Base-by-base conservation (phyloP, 495 filamentous ascomycete genomes). In the Talaromyces ruber region DNA sequence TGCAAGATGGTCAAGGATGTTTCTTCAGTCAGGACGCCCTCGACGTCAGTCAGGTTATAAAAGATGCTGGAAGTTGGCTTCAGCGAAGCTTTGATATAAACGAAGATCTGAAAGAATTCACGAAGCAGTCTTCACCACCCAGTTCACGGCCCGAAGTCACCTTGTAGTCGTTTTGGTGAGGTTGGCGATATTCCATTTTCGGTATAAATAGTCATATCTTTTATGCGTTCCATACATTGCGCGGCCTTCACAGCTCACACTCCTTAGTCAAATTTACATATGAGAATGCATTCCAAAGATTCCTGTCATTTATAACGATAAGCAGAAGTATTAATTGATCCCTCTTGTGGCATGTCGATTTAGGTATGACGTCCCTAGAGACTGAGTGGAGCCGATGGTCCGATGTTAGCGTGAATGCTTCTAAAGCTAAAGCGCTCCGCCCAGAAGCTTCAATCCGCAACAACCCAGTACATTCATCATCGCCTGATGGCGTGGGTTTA, bases 11-110 rank as follows among this genome's bases (percentile, higher is more conserved):
- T 8, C 77, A 78, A 63, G 71, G 68, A 11, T 67, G 39, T 12
- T 22, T 65, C 9, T 62, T 63, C 14, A 67, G 64, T 26, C 55
- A 56, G 4, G 75, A 77, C 8, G 72, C 68, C 25, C 76, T 78
- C 30, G 71, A 76, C 52, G 67, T 78, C 14, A 78, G 70, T 59
- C 71, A 80, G 66, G 75, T 75, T 0, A 77, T 80, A 34, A 75
- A 71, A 3, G 77, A 80, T 62, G 72, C 72, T 25, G 77, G 77
- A 5, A 79, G 72, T 59, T 80, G 76, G 76, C 62, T 80, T 26
- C 74, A 75, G 54, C 71, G 79, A 53, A 77, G 76, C 63, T 77
- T 74, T 37, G 73, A 77, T 52, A 67, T 78, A 21, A 69, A 70
- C 50, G 71, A 67, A 14, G 71, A 77, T 6, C 63, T 66, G 43